Percentiles rank a stretch among this genome's conserved stretches.
These are phyloP conservation scores for Ophiostoma perfectum DNA, from an alignment of 2,329 filamentous ascomycete species.

Conservation along the genomic window DNA sequence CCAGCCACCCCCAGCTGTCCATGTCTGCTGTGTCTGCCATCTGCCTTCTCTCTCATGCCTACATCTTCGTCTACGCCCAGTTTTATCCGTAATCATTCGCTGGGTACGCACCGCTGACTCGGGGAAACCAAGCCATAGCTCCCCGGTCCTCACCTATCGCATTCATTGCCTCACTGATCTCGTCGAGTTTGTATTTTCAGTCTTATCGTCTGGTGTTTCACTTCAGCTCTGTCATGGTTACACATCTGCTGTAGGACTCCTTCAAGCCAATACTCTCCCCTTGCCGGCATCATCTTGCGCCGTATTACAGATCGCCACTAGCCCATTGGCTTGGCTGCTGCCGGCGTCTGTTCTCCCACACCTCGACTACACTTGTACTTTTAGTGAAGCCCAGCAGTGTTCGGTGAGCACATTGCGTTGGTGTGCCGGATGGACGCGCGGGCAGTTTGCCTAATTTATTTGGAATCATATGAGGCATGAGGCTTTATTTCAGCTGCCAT, in stretches of 20 bases:
- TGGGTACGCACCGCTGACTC: too few species aligned
- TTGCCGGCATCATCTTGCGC: background rate
- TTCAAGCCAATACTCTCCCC: background rate
- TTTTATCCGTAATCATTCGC: too few species aligned
- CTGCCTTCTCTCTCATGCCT: too few species aligned
- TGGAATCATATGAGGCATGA: background rate
- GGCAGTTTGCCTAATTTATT: too few species aligned
- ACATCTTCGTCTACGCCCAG: too few species aligned
- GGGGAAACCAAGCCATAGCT: too few species aligned
- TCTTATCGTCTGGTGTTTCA: background rate
- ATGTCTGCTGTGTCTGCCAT: background rate
- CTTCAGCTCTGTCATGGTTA: background rate
- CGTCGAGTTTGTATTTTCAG: background rate
- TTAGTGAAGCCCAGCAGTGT: background rate
- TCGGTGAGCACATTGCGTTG: background rate
- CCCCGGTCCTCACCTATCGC: background rate
- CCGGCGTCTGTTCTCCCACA: background rate
- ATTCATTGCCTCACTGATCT: background rate
- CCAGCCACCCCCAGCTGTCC: background rate
- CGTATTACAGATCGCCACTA: background rate
- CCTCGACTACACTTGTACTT: slow-evolving; percentile 2
- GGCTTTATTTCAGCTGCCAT: background rate
- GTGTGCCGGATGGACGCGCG: background rate
- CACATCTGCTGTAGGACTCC: background rate
- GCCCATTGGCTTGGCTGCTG: background rate